Evolutionary conservation across 768 basidiomycete genomes (phyloP), one percentile per base, ranked within the genome.

Genomic region (Auriculariales sp.): DNA sequence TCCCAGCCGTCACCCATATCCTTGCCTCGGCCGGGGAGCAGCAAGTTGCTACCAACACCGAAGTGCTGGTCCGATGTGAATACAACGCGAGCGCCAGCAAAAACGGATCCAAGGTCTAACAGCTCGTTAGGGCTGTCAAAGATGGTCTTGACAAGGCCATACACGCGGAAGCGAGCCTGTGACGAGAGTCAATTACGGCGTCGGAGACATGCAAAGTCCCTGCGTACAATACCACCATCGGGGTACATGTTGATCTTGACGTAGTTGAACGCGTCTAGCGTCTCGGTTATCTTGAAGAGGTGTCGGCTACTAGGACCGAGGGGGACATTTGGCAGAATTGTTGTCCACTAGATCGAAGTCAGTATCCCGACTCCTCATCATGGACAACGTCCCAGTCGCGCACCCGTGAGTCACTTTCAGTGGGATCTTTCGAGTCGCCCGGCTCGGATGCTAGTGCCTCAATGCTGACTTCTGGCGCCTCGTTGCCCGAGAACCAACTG

Each of bases 1-100:
- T 99, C 95, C 95, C 95, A 99, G 3, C 95, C 95, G 60, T 95
- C 93, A 3, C 92, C 81, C 91, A 99, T 99, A 58, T 94, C 83
- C 60, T 80, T 81, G 68, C 82, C 94, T 63, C 93, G 68, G 27
- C 94, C 94, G 1, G 94, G 93, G 32, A 95, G 69, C 44, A 97
- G 78, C 53, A 99, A 68, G 63, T 99, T 98, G 3, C 81, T 75
- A 3, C 92, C 94, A 9, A 85, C 76, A 19, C 92, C 93, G 57
- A 87, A 99, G 67, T 99, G 94, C 60, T 97, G 91, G 66, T 99
- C 90, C 35, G 90, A 94, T 19, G 80, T 82, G 48, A 72, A 77
- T 31, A 90, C 79, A 47, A 93, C 85, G 2, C 78, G 75, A 22
- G 88, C 95, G 10, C 92, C 92, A 25, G 86, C 77, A 56, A 92